Percentiles rank a stretch among this genome's conserved stretches.
phyloP scores from a whole-genome alignment of 441 rosid species.

The Aleurites moluccanus region DNA sequence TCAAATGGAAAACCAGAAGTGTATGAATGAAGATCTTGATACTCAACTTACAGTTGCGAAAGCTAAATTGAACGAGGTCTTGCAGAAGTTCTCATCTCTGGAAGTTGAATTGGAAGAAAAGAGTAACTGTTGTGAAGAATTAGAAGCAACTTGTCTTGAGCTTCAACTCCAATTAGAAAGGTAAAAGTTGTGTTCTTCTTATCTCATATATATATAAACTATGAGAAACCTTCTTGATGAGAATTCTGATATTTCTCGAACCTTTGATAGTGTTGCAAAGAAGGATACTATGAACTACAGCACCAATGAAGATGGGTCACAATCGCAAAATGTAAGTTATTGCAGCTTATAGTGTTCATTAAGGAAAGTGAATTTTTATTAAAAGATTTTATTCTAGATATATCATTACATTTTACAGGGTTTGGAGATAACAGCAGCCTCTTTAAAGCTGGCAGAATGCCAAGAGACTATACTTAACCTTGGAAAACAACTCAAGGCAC shows the following conservation, averaged over 20 bases:
- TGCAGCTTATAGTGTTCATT: conserved; percentile 29
- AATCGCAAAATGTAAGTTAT: conserved; percentile 42
- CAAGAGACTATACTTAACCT: conserved; percentile 89
- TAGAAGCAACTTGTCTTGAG: conserved; percentile 84
- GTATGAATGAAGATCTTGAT: conserved; percentile 77
- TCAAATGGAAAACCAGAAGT: conserved; percentile 70
- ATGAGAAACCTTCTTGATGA: not conserved
- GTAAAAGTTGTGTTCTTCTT: conserved; percentile 38
- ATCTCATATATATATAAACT: not conserved
- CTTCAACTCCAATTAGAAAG: conserved; percentile 93
- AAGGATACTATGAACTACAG: conserved; percentile 51
- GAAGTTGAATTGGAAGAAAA: conserved; percentile 90
- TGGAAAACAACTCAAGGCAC: conserved; percentile 75
- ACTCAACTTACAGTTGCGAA: conserved; percentile 64
- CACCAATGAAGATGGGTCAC: conserved; percentile 51
- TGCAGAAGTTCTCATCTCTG: conserved; percentile 73
- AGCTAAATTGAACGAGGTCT: conserved; percentile 60
- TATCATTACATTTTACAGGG: conserved; percentile 40
- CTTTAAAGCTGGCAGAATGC: conserved; percentile 86
- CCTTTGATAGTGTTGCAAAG: conserved; percentile 49
- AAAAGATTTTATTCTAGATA: conserved; percentile 15
- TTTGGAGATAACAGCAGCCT: conserved; percentile 76
- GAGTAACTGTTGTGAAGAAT: conserved; percentile 76
- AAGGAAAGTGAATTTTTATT: conserved; percentile 37
- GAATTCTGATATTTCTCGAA: conserved; percentile 26